Percentiles rank a stretch among this genome's conserved stretches.
Conservation (phyloP, 2,329 filamentous ascomycete genomes). For the Pseudogymnoascus sp. region DNA sequence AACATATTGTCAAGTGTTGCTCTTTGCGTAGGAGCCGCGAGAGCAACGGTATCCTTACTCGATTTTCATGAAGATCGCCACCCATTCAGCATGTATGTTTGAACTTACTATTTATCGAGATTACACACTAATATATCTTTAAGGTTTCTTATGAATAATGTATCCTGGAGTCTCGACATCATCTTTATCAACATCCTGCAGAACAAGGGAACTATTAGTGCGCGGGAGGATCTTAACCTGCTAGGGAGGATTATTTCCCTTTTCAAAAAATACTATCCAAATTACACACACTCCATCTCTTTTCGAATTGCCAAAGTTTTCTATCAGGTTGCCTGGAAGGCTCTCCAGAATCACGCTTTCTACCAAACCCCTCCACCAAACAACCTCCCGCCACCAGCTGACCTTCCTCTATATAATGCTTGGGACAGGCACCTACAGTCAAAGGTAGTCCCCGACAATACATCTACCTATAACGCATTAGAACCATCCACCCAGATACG, state of each 20-base stretch:
- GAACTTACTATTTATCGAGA: background rate
- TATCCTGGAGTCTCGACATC: constrained; percentile 16
- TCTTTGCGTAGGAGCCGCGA: constrained; percentile 14
- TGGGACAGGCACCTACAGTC: background rate
- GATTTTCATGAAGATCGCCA: constrained; percentile 14
- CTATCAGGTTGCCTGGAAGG: constrained; percentile 12
- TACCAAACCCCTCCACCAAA: background rate
- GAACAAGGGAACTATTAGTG: constrained; percentile 12
- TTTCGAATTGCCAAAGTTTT: constrained; percentile 12
- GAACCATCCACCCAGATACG: background rate
- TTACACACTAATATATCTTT: background rate
- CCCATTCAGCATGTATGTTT: constrained; percentile 14
- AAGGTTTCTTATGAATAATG: constrained; percentile 13
- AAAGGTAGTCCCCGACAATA: background rate
- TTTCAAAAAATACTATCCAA: constrained; percentile 13
- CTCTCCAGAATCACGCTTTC: constrained; percentile 9
- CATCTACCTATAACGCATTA: background rate
- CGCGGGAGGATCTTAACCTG: constrained; percentile 12
- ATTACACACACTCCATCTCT: constrained; percentile 3
- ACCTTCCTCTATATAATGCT: background rate
- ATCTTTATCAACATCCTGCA: constrained; percentile 16
- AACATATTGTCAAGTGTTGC: constrained; percentile 14
- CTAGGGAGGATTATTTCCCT: background rate
- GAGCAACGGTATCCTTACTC: constrained; percentile 13
- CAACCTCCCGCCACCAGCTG: background rate